Evolutionary conservation across 208 protist species (phyloP).

Genomic region (Acanthamoeba lenticulata): DNA sequence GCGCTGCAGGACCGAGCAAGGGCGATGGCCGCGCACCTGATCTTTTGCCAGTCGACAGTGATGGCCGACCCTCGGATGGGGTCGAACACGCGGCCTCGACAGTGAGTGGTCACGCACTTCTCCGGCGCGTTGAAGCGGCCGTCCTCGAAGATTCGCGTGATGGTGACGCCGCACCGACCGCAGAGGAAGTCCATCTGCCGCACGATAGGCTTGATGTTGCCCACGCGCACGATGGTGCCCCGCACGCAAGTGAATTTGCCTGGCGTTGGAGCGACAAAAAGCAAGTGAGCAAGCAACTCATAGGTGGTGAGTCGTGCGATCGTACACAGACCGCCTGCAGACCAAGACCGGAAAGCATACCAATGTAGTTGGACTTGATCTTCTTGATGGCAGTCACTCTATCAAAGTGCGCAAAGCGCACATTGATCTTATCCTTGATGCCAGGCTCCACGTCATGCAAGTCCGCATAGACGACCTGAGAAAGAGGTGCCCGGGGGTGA

Average conservation of each 20-base stretch:
- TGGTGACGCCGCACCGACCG: constrained; percentile 73
- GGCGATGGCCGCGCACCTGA: constrained; percentile 67
- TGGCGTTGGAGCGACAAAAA: background rate
- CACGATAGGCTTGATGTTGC: constrained; percentile 87
- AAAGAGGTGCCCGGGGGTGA: too few relatives aligned
- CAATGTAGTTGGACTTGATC: constrained; percentile 67
- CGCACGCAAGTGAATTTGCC: constrained; percentile 85
- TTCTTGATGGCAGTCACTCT: constrained; percentile 61
- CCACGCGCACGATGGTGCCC: constrained; percentile 89
- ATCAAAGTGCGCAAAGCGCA: constrained; percentile 22
- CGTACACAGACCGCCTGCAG: too few relatives aligned
- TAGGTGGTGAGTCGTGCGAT: too few relatives aligned
- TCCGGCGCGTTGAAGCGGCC: constrained; percentile 62
- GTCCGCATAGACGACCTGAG: background rate
- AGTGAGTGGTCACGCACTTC: constrained; percentile 73
- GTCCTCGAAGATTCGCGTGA: constrained; percentile 70
- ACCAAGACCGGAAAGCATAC: background rate
- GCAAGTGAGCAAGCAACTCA: background rate
- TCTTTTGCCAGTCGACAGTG: constrained; percentile 89
- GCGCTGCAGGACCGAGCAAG: too few relatives aligned
- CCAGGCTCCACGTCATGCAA: background rate
- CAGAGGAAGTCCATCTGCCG: constrained; percentile 85
- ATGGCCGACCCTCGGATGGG: constrained; percentile 72
- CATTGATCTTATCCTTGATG: constrained; percentile 26
- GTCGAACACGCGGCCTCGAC: constrained; percentile 80